Base-by-base conservation (phyloP, 176 grass and related monocot species). In the barley (Hordeum vulgare) region DNA sequence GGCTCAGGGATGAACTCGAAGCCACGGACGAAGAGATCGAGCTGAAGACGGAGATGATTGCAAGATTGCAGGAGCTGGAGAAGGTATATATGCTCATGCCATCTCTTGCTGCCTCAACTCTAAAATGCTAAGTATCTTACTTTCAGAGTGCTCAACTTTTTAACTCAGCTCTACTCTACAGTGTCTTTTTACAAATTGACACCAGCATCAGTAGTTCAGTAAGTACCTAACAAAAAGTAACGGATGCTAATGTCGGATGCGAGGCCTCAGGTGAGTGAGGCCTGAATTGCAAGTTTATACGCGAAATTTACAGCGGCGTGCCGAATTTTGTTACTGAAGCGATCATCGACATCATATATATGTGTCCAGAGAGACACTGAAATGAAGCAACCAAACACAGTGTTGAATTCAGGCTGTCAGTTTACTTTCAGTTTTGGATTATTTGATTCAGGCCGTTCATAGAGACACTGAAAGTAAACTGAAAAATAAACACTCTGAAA, bases 61-160 rank as follows among this genome's bases (percentile, higher is more conserved):
- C 35, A 36, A 35, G 80, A 28, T 27, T 80, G 2, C 65, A 80
- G 56, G 40, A 78, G 28, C 66, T 61, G 54, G 53, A 83, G 11
- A 61, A 87, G 86, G 75, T 88, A 73, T n/a, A n/a, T n/a, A n/a
- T 7, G 33, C 31, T 42, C 64, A 11, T 23, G 35, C 9, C 66
- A 62, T 27, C 7, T 62, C 24, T 24, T 21, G 4, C 37, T 21
- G 4, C 37, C 45, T 36, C 9, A 17, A 69, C n/a, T 80, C 9
- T 25, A 3, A 0, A 25, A 40, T 8, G 1, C 6, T 69, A n/a
- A n/a, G n/a, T n/a, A 20, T 15, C 62, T 63, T n/a, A 45, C 11
- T 15, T 76, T 39, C 23, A 9, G 29, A 37, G 31, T 59, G 11
- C 28, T 75, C 2, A 75, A 74, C 51, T 21, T 75, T 56, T n/a